Evolutionary conservation across 2,329 filamentous ascomycete species (phyloP), one percentile per base, ranked within the genome.

Genomic region (Blumeria graminis): DNA sequence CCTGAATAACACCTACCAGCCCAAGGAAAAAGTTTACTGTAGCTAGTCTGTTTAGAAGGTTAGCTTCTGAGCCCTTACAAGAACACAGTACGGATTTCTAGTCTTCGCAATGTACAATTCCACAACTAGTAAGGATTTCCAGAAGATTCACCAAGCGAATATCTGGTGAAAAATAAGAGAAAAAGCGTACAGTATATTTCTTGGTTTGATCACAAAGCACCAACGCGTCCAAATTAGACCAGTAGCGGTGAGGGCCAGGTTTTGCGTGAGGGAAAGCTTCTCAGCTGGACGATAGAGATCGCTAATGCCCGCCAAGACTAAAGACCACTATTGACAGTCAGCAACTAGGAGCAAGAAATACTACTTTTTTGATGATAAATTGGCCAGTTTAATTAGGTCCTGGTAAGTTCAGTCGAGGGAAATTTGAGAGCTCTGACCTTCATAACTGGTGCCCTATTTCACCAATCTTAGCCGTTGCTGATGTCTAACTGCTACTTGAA

Each of bases 21-120:
- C 85, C 90, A 64, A 98, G 84, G 77, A 95, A 93, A 78, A 95
- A 95, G 79, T 98, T 98, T 68, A 96, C 92, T 56, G 88, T 81
- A 59, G 92, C 92, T 58, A 98, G 81, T 59, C 84, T 88, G 32
- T 38, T 28, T 51, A 34, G 6, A 14, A 51, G 2, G 11, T 28
- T 16, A 16, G 32, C 56, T 55, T 54, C 36, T 28, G 22, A 4
- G 22, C 22, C 22, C 22, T 28, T 28, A 28, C 22, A 28, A 28
- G 1, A 28, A 28, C 4, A 4, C 22, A 28, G 22, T 28, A 28
- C 4, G 22, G 22, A 28, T 28, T 28, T 28, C 22, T 28, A 28
- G 22, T 28, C 22, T 1, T 28, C 22, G 22, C 22, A 28, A 28
- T 28, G 4, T 28, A 28, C 4, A 2, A 28, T 28, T 28, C 22